Percentiles rank a stretch among this genome's conserved stretches.
Conservation (phyloP, 2,329 filamentous ascomycete species). For the Aspergillus unguis region DNA sequence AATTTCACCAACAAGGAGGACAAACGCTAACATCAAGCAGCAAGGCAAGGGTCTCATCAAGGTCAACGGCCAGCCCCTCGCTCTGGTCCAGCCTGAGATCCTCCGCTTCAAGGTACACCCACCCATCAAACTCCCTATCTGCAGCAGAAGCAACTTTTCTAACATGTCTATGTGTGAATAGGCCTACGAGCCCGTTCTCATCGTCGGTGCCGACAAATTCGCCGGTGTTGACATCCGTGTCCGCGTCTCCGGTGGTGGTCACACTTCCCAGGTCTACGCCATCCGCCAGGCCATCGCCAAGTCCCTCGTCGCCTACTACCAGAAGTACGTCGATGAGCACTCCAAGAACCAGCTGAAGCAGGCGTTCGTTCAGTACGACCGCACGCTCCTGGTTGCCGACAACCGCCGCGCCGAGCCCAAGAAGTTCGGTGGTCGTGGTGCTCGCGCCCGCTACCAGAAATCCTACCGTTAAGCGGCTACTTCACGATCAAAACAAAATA, state of each 20-base stretch:
- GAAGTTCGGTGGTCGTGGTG: slow-evolving; percentile 83
- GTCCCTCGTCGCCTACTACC: slow-evolving; percentile 97
- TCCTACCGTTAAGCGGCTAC: slow-evolving; percentile 80
- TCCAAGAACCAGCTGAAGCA: slow-evolving; percentile 99
- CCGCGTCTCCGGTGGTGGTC: slow-evolving; percentile 93
- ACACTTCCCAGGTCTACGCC: slow-evolving; percentile 96
- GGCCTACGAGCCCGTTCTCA: slow-evolving; percentile 98
- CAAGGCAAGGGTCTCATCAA: slow-evolving; percentile 88
- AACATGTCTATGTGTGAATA: slow-evolving; percentile 30
- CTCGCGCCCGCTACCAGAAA: slow-evolving; percentile 96
- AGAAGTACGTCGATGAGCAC: slow-evolving; percentile 99
- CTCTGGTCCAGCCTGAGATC: slow-evolving; percentile 91
- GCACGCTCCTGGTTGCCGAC: slow-evolving; percentile 96
- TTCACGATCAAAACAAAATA: background rate
- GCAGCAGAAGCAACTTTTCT: slow-evolving; percentile 1
- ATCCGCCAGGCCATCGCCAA: slow-evolving; percentile 99
- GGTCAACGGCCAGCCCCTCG: slow-evolving; percentile 96
- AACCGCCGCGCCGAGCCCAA: slow-evolving; percentile 99
- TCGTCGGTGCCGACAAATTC: slow-evolving; percentile 97
- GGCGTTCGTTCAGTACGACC: slow-evolving; percentile 91
- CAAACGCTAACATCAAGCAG: slow-evolving; percentile 40
- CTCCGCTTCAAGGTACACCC: slow-evolving; percentile 85
- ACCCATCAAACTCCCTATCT: slow-evolving; percentile 5
- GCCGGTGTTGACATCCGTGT: slow-evolving; percentile 95
- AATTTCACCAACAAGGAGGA: background rate